phyloP scores from a whole-genome alignment of 2,329 filamentous ascomycete species.

The Aspergillus sp. region DNA sequence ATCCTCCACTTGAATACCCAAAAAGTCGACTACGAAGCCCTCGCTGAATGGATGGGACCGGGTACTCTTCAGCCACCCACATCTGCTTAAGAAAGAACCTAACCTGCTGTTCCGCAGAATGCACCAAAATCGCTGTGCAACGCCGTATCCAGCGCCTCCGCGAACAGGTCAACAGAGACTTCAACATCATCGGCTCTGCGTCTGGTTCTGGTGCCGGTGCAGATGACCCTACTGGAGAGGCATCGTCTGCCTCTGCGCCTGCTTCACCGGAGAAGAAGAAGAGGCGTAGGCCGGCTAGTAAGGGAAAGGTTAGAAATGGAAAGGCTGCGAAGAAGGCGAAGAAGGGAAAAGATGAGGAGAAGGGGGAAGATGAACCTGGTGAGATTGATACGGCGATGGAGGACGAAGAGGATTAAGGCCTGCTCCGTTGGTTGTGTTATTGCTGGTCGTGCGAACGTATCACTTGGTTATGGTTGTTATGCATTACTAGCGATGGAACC shows the following conservation, averaged over 20 bases:
- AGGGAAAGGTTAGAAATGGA: neutral
- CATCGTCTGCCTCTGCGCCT: neutral
- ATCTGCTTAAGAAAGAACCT: neutral
- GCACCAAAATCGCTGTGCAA: slow-evolving; percentile 16
- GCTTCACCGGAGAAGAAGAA: slow-evolving; percentile 1
- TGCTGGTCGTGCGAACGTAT: neutral
- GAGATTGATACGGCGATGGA: slow-evolving; percentile 1
- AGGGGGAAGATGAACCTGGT: neutral
- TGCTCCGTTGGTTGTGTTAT: neutral
- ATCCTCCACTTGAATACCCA: neutral
- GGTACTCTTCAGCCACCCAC: slow-evolving; percentile 1
- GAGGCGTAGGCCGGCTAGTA: slow-evolving; percentile 1
- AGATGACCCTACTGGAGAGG: neutral
- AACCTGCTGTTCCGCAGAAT: slow-evolving; percentile 8
- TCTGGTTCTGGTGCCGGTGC: neutral
- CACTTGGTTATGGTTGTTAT: too few species aligned
- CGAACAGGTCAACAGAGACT: slow-evolving; percentile 7
- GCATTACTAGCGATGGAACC: too few species aligned
- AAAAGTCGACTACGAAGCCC: neutral
- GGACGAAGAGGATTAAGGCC: neutral
- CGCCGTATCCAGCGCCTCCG: slow-evolving; percentile 17
- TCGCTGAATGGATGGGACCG: slow-evolving; percentile 6
- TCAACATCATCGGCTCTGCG: neutral
- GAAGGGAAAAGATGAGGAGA: neutral
- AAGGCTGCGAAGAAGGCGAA: slow-evolving; percentile 1